phyloP scores from a whole-genome alignment of 2,329 filamentous ascomycete species.

The Paecilomyces dactylethromorphus region DNA sequence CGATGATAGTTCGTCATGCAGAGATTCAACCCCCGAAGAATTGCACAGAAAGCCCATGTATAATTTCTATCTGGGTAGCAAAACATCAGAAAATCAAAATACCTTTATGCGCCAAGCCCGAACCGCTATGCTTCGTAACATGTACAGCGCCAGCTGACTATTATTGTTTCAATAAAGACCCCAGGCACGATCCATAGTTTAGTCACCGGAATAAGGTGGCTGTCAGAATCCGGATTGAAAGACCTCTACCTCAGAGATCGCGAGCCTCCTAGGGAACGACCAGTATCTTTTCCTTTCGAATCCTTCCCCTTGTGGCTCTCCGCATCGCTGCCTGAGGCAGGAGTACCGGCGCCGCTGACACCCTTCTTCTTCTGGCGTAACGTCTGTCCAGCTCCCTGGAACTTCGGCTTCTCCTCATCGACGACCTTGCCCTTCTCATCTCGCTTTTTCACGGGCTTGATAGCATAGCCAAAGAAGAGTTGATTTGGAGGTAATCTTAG shows the following conservation, averaged over 20 bases:
- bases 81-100: not conserved
- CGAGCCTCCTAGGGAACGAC: constrained; percentile 7
- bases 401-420: constrained; percentile 62
- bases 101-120: not conserved
- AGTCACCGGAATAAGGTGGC: not conserved
- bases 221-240: not conserved
- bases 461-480: constrained; percentile 92
- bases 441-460: constrained; percentile 78
- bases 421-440: constrained; percentile 57
- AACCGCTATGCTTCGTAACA: not conserved
- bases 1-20: too few species aligned
- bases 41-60: not conserved
- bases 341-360: constrained; percentile 26
- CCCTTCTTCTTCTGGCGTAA: constrained; percentile 68
- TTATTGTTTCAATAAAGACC: not conserved
- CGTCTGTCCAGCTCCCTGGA: constrained; percentile 79
- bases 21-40: too few species aligned
- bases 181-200: not conserved
- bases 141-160: not conserved
- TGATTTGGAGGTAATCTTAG: constrained; percentile 80
- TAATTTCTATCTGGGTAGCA: not conserved
- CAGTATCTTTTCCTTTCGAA: constrained; percentile 2
- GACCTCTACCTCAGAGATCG: not conserved
- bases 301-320: constrained; percentile 17
- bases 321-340: constrained; percentile 29